Evolutionary conservation across 495 filamentous ascomycete genomes (phyloP).

Genomic region (Rhypophila decipiens): DNA sequence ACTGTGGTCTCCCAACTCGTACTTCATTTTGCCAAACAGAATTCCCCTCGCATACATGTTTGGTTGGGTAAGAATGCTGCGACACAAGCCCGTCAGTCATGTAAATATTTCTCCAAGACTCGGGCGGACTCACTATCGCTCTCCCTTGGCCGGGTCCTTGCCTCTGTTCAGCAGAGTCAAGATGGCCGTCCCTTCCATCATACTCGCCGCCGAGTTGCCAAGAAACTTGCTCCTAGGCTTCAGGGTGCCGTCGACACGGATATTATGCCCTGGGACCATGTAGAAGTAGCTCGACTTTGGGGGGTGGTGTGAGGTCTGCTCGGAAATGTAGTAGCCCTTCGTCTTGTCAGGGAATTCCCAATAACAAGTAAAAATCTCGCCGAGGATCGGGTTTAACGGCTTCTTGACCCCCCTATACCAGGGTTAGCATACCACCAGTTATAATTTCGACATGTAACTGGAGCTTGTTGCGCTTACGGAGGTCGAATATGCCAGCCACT

Average conservation of each 20-base stretch:
- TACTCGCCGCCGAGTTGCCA: slow-evolving; percentile 92
- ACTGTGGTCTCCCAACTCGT: slow-evolving; percentile 95
- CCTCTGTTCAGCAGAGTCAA: slow-evolving; percentile 76
- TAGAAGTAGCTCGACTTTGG: slow-evolving; percentile 99
- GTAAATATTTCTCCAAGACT: no score
- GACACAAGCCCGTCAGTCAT: no score
- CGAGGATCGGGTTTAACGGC: slow-evolving; percentile 92
- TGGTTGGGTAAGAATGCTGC: slow-evolving; percentile 83
- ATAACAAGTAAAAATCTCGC: slow-evolving; percentile 90
- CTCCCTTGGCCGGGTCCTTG: slow-evolving; percentile 55
- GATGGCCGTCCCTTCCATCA: slow-evolving; percentile 96
- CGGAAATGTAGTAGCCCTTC: slow-evolving; percentile 88
- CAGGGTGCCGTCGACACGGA: slow-evolving; percentile 90
- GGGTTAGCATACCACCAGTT: slow-evolving; percentile 12
- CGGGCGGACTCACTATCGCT: slow-evolving; percentile 74
- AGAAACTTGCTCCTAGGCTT: slow-evolving; percentile 96
- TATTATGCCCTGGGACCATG: slow-evolving; percentile 91
- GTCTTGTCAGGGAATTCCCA: slow-evolving; percentile 90
- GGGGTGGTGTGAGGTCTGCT: slow-evolving; percentile 91
- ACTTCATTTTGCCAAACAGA: slow-evolving; percentile 98
- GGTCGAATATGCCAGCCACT: slow-evolving; percentile 99
- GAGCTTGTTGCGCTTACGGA: slow-evolving; percentile 55
- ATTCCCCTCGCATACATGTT: slow-evolving; percentile 99
- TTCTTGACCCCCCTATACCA: slow-evolving; percentile 86
- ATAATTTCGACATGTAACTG: not conserved